phyloP scores from a whole-genome alignment of 176 grass and related monocot genomes.

The Aegilops longissima region DNA sequence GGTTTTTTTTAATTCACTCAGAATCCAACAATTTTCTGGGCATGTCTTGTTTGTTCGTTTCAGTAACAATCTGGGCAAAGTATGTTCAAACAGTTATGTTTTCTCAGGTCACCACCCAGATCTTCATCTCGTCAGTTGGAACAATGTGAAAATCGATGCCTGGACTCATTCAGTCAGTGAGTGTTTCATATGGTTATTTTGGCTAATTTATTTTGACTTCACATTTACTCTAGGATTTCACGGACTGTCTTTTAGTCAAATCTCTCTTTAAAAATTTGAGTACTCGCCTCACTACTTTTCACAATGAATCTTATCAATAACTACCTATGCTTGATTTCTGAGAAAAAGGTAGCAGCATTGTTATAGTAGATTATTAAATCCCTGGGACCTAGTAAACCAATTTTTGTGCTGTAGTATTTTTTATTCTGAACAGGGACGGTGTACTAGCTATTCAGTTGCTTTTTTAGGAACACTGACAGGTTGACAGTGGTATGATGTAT shows the following conservation, averaged over 20 bases:
- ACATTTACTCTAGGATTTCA: not conserved
- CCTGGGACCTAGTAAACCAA: not conserved
- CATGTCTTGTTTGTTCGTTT: not conserved
- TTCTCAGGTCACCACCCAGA: constrained; percentile 94
- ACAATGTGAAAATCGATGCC: constrained; percentile 89
- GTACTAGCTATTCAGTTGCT: not conserved
- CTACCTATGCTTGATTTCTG: not conserved
- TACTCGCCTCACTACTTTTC: not conserved
- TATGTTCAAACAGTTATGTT: constrained; percentile 32
- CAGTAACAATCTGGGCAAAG: not conserved
- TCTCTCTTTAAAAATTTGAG: not conserved
- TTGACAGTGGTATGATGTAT: not conserved
- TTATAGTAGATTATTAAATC: not conserved
- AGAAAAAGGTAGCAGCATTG: not conserved
- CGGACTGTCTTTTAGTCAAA: not conserved
- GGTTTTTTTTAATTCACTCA: not conserved
- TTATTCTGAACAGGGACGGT: not conserved
- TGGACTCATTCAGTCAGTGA: constrained; percentile 97
- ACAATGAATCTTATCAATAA: not conserved
- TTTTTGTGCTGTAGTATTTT: not conserved
- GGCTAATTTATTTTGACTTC: constrained; percentile 12
- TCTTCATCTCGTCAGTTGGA: constrained; percentile 95
- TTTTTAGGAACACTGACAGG: not conserved
- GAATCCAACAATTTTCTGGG: not conserved
- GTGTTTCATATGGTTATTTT: constrained; percentile 32